Conservation (phyloP, 108 stramenopile species). For the Nitzschia sp. region DNA sequence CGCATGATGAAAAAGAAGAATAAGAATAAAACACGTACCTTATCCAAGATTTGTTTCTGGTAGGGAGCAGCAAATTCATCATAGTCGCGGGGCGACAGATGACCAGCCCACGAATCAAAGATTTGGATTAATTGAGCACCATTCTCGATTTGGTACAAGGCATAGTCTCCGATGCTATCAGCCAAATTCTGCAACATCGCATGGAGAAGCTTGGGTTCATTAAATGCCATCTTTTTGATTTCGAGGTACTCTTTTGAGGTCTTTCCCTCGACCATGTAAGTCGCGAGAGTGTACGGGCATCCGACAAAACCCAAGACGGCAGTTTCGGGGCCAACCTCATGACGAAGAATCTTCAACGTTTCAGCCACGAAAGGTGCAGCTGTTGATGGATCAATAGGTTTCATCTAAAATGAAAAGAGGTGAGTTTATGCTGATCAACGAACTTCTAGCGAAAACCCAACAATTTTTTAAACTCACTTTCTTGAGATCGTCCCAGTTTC, state of each 20-base stretch:
- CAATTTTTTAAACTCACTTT: conserved; percentile 48
- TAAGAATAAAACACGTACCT: conserved; percentile 34
- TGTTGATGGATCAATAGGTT: conserved; percentile 78
- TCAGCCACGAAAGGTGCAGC: conserved; percentile 91
- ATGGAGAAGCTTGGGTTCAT: conserved; percentile 89
- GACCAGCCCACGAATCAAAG: conserved; percentile 98
- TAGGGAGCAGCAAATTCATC: conserved; percentile 95
- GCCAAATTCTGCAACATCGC: conserved; percentile 88
- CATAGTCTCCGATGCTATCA: conserved; percentile 90
- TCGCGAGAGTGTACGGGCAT: conserved; percentile 97
- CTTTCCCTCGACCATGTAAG: conserved; percentile 97
- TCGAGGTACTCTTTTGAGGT: conserved; percentile 91
- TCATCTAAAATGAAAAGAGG: conserved; percentile 65
- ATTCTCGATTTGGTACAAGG: conserved; percentile 92
- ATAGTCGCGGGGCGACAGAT: conserved; percentile 91
- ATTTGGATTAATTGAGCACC: conserved; percentile 99
- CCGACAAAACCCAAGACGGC: conserved; percentile 99
- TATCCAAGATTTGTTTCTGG: conserved; percentile 89
- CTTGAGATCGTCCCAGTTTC: conserved; percentile 70
- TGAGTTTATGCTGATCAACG: too few relatives aligned
- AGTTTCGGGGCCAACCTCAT: conserved; percentile 86
- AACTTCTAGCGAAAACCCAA: too few relatives aligned
- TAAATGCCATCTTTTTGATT: conserved; percentile 93
- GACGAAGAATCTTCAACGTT: conserved; percentile 82
- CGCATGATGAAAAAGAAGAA: neutral